A percentile compares a stretch with the other conserved stretches of the same genome.
phyloP scores from a whole-genome alignment of 2,329 filamentous ascomycete genomes.

The Pseudocercospora macadamiae region DNA sequence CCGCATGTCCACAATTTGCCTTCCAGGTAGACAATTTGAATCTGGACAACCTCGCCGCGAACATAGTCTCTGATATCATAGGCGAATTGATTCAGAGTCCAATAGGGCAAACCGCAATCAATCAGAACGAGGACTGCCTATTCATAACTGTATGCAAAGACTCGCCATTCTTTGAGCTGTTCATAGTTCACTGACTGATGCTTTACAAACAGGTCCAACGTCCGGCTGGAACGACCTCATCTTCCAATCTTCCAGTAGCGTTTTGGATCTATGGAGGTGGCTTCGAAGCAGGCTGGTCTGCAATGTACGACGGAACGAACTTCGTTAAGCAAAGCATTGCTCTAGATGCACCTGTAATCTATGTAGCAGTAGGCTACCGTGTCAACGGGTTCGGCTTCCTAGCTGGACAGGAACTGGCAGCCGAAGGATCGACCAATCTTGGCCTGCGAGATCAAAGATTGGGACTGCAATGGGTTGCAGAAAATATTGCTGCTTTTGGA shows the following conservation, averaged over 20 bases:
- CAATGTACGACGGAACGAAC: constrained; percentile 46
- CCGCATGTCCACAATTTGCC: constrained; percentile 9
- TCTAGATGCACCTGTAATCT: constrained; percentile 65
- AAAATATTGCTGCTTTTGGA: constrained; percentile 57
- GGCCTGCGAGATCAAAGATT: constrained; percentile 35
- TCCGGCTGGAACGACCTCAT: constrained; percentile 42
- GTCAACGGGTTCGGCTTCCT: constrained; percentile 38
- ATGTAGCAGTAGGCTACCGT: constrained; percentile 52
- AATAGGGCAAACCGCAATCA: constrained; percentile 40
- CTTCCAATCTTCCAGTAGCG: constrained; percentile 48
- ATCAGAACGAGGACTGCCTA: constrained; percentile 48
- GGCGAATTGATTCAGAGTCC: constrained; percentile 43
- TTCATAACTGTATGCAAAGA: constrained; percentile 18
- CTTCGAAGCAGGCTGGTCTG: constrained; percentile 43
- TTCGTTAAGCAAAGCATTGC: constrained; percentile 46
- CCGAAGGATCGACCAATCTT: constrained; percentile 38
- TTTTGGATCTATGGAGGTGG: constrained; percentile 54
- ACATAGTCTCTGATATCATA: constrained; percentile 33
- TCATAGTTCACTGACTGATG: constrained; percentile 13
- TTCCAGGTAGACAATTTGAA: constrained; percentile 34
- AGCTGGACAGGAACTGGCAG: constrained; percentile 32
- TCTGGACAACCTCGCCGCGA: constrained; percentile 35
- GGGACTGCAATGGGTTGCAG: constrained; percentile 41
- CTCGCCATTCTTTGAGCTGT: background rate
- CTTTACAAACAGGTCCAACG: constrained; percentile 35